Conservation (phyloP, 1,284 basidiomycete genomes). For the Rhodotorula mucilaginosa region DNA sequence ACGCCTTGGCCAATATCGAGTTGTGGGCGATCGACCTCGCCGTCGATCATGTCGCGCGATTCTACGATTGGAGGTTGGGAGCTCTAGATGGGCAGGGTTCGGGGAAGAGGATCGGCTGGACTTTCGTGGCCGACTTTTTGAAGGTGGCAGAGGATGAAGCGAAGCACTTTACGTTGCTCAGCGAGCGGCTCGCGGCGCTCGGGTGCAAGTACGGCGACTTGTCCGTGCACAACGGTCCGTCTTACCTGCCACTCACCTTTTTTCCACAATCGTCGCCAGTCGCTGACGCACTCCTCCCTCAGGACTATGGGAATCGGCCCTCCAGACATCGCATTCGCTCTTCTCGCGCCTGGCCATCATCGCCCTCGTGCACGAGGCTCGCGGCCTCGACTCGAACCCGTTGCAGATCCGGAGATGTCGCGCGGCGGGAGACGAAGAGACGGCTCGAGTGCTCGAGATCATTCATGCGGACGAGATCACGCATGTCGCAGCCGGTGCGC, state of each 20-base stretch:
- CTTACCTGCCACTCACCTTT: too few species aligned
- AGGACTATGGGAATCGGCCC: slow-evolving; percentile 74
- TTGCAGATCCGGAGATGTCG: slow-evolving; percentile 74
- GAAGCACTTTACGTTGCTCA: slow-evolving; percentile 54
- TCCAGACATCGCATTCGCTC: slow-evolving; percentile 67
- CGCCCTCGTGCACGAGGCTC: slow-evolving; percentile 83
- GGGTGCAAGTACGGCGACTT: slow-evolving; percentile 68
- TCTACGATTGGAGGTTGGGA: slow-evolving; percentile 23
- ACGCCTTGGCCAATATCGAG: slow-evolving; percentile 84
- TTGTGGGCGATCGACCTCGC: slow-evolving; percentile 69
- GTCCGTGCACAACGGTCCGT: slow-evolving; percentile 44
- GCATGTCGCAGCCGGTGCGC: slow-evolving; percentile 76
- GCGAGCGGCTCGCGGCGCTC: slow-evolving; percentile 55
- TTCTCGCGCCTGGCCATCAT: slow-evolving; percentile 78
- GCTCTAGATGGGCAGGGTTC: slow-evolving; percentile 11
- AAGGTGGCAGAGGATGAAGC: slow-evolving; percentile 75
- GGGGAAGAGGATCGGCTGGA: slow-evolving; percentile 42
- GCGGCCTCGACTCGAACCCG: slow-evolving; percentile 83
- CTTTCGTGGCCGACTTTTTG: slow-evolving; percentile 48
- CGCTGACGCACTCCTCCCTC: slow-evolving; percentile 22
- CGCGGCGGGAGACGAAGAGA: slow-evolving; percentile 66
- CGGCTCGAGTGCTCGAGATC: slow-evolving; percentile 67
- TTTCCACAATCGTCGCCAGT: background rate
- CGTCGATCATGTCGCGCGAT: slow-evolving; percentile 43
- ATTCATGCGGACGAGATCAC: slow-evolving; percentile 81